Evolutionary conservation across 352 stramenopile genomes (phyloP).

Genomic region (Pythium oligandrum): DNA sequence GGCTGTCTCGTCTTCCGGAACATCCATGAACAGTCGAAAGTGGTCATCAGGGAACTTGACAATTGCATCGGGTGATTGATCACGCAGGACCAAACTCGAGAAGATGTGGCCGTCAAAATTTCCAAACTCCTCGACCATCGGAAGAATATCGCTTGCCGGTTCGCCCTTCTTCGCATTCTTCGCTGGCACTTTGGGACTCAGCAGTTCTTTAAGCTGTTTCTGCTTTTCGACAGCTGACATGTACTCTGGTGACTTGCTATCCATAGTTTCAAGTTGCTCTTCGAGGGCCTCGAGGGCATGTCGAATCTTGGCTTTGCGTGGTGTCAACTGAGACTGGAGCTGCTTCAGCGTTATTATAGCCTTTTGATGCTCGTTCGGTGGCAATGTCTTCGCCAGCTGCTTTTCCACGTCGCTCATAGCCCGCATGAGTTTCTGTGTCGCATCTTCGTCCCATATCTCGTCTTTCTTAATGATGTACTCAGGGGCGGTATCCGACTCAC

Average conservation of each 20-base stretch:
- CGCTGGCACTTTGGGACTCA: constrained; percentile 5
- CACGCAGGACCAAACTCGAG: constrained; percentile 27
- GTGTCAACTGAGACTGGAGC: no score
- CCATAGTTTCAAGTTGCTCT: no score
- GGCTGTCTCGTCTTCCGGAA: constrained; percentile 7
- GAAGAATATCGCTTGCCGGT: not conserved
- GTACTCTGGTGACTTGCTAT: constrained; percentile 15
- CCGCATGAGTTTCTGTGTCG: constrained; percentile 30
- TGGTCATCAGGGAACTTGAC: constrained; percentile 38
- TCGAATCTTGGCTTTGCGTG: no score
- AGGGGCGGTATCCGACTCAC: constrained; percentile 10
- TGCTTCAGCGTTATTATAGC: no score
- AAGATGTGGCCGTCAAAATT: constrained; percentile 32
- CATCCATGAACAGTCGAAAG: constrained; percentile 38
- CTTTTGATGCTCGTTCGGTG: no score
- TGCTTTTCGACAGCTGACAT: constrained; percentile 14
- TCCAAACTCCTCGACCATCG: not conserved
- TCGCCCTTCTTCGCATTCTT: no score
- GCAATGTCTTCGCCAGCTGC: constrained; percentile 5
- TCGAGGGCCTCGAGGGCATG: no score
- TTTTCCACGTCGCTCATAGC: constrained; percentile 23
- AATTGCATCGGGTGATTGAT: constrained; percentile 40
- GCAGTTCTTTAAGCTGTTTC: constrained; percentile 16
- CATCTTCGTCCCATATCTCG: constrained; percentile 32
- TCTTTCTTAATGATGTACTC: constrained; percentile 24